phyloP scores from a whole-genome alignment of 768 basidiomycete species.

The Termitomyces sp. region DNA sequence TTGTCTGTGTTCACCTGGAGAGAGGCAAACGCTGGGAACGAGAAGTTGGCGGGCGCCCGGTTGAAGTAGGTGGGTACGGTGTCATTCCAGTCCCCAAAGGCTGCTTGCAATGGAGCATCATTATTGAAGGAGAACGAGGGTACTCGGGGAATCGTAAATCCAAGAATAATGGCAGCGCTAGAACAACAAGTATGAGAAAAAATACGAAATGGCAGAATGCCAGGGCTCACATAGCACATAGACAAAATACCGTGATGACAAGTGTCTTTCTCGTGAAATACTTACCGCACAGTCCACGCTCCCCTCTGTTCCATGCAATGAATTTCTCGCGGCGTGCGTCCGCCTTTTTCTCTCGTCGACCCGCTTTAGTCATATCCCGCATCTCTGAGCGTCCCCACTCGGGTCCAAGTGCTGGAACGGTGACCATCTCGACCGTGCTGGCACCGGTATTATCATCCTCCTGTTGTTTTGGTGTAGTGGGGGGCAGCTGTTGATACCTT shows the following conservation, averaged over 20 bases:
- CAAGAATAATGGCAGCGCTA: constrained; percentile 68
- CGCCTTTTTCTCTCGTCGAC: constrained; percentile 56
- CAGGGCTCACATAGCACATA: constrained; percentile 49
- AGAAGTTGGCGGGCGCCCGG: constrained; percentile 82
- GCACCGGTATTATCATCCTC: constrained; percentile 26
- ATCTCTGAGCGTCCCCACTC: constrained; percentile 87
- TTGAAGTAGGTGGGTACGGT: constrained; percentile 63
- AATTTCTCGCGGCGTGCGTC: constrained; percentile 55
- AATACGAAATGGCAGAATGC: background rate
- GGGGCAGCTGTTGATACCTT: constrained; percentile 45
- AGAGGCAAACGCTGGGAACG: constrained; percentile 75
- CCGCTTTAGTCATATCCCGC: constrained; percentile 70
- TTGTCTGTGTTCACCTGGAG: constrained; percentile 71
- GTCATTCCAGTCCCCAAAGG: constrained; percentile 53
- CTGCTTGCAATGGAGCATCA: constrained; percentile 51
- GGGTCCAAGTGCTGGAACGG: constrained; percentile 86
- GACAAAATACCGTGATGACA: constrained; percentile 63
- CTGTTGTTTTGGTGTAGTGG: constrained; percentile 35
- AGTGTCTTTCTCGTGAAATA: constrained; percentile 74
- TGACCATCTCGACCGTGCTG: constrained; percentile 79
- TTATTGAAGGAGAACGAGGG: constrained; percentile 66
- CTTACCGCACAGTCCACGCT: constrained; percentile 74
- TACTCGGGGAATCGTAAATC: constrained; percentile 80
- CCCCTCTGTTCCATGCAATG: constrained; percentile 75
- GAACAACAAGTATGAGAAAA: constrained; percentile 3